Evolutionary conservation across 2,329 filamentous ascomycete species (phyloP), one percentile per base, ranked within the genome.

Genomic region (Aspergillus chevalieri): DNA sequence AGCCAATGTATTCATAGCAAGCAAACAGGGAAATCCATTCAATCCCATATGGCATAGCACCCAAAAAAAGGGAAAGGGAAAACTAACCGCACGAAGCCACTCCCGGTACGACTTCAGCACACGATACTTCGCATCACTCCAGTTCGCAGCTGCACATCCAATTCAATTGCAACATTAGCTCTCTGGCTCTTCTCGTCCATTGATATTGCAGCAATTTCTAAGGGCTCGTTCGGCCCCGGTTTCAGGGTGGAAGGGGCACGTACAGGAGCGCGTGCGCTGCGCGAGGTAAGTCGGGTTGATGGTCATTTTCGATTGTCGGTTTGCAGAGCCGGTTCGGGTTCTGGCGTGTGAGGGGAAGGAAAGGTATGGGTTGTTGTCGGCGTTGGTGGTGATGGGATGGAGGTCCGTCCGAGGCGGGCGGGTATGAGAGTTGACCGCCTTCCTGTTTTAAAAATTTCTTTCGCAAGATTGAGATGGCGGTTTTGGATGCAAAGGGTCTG

Each of bases 211-310:
- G 43, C 51, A 55, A 56, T 56, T 57, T 61, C 49, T 55, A 55
- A 59, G 54, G 43, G 53, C 44, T 52, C 51, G 54, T 49, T 24
- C 33, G 26, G n/a, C 10, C 26, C 26, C 10, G 26, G 26, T 4
- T 30, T 12, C 12, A 38, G 10, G 17, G 48, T 24, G 34, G 5
- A 30, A 50, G 44, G 8, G 36, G 38, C 36, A 75, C 85, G 72
- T 72, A 91, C 87, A 91, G 68, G 87, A 82, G 71, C 84, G 82
- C 73, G 87, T 87, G 73, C 81, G 81, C 72, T 86, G 82, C 66
- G 87, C 92, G 68, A 96, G 89, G 74, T 91, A 90, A 54, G 92
- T 96, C 60, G 92, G 89, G 74, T 90, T 87, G 75, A 96, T 90
- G 71, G 89, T 84, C 87, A 91, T 91, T 62, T 66, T 78, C 75